Evolutionary conservation across 768 basidiomycete genomes (phyloP).

Genomic region (Psilocybe subaeruginosa): DNA sequence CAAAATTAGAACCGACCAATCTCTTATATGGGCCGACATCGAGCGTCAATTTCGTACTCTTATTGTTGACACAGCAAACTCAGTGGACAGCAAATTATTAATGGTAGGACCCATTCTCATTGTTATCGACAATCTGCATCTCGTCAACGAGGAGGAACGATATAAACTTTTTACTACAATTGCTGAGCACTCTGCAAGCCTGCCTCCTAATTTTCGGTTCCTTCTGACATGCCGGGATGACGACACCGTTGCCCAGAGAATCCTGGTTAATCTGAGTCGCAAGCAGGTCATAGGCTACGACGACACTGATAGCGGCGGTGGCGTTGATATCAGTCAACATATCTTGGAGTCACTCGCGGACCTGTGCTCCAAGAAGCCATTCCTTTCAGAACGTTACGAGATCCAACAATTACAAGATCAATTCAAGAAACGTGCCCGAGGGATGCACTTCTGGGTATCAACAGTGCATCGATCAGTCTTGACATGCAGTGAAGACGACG

Average conservation of each 20-base stretch:
- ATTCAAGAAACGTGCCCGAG: not conserved
- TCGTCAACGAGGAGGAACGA: not conserved
- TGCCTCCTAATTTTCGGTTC: not conserved
- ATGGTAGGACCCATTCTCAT: not conserved
- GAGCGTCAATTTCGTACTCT: not conserved
- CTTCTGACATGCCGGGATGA: not conserved
- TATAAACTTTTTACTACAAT: not conserved
- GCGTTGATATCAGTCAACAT: not conserved
- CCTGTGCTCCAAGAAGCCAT: not conserved
- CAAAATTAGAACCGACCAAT: not conserved
- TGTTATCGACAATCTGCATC: not conserved
- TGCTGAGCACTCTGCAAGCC: not conserved
- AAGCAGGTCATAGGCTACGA: not conserved
- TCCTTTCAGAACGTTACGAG: not conserved
- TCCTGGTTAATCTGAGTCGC: not conserved
- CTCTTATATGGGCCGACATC: not conserved
- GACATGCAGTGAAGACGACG: not conserved
- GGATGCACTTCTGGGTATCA: not conserved
- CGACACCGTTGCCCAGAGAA: not conserved
- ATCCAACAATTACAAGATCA: not conserved
- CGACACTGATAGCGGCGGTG: not conserved
- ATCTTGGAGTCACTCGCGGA: not conserved
- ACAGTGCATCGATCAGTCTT: not conserved
- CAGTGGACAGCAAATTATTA: not conserved
- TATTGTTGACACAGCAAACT: not conserved